Evolutionary conservation across 345 rosid genomes (phyloP), one percentile per base, ranked within the genome.

Genomic region (Pseudoturritis turrita): DNA sequence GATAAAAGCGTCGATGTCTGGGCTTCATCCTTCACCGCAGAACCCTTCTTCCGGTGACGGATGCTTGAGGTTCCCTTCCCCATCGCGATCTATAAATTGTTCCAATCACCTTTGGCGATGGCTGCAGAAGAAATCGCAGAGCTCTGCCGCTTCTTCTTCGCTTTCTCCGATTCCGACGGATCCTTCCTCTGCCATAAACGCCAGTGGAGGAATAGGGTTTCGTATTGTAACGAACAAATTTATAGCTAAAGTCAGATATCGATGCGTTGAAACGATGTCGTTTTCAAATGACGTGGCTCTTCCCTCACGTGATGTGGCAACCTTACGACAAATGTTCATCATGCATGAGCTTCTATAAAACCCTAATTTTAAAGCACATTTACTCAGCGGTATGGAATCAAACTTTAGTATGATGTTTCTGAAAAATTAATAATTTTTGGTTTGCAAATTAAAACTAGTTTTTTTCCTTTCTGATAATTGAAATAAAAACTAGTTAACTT

Each of bases 51-150:
- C 33, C 58, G 57, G 60, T 78, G 81, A 5, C 85, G 84, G 39
- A 84, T 71, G 23, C 81, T 62, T 67, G 83, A 71, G 11, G 78
- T 55, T 0, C 73, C 68, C 25, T 83, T 87, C n/a, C 89, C 92
- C 92, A 83, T 87, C 43, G 56, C 22, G 37, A 68, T 28, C 19
- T 69, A 10, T 1, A 56, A 53, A n/a, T 21, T 53, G 31, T 28
- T 37, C 14, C 54, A 28, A 39, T 18, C 37, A 47, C 51, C 4
- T n/a, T n/a, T n/a, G 9, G 10, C 11, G 63, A 25, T 65, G 46
- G 52, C n/a, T 62, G 62, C 10, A 35, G 59, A 40, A 55, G 77
- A 47, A 65, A 37, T 51, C 70, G 43, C 26, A 28, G 51, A 60
- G 17, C 49, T 33, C 57, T 11, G 39, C 65, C 44, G 49, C 43